These are phyloP conservation scores for Tylopilus balloui DNA, from an alignment of 768 basidiomycete genomes.

Conservation along the genomic window DNA sequence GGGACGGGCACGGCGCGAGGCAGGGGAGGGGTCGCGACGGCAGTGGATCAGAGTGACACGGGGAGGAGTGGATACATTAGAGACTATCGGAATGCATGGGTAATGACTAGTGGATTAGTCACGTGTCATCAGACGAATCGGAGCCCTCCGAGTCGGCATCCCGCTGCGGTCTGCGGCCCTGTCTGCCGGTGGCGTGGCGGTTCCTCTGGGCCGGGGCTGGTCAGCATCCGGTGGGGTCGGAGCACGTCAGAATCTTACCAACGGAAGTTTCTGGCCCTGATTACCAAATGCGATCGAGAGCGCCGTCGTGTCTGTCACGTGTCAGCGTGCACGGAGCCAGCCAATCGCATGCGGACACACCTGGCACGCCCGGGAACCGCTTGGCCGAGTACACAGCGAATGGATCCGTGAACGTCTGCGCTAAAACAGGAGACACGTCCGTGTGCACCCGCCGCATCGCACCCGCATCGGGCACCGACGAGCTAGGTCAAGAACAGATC, in stretches of 20 bases:
- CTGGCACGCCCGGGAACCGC: constrained; percentile 91
- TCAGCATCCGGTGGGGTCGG: constrained; percentile 21
- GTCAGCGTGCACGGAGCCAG: too few species aligned
- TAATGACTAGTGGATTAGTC: constrained; percentile 18
- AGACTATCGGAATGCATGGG: constrained; percentile 18
- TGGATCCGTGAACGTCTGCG: constrained; percentile 76
- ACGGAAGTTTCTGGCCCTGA: constrained; percentile 84
- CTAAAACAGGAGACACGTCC: constrained; percentile 69
- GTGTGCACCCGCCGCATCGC: constrained; percentile 63
- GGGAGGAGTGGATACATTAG: constrained; percentile 24
- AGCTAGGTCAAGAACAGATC: constrained; percentile 38
- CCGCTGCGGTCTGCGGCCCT: constrained; percentile 51
- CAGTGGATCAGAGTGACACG: constrained; percentile 19
- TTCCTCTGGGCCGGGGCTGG: constrained; percentile 56
- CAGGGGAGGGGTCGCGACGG: constrained; percentile 10
- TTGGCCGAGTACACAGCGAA: constrained; percentile 92
- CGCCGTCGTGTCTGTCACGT: constrained; percentile 72
- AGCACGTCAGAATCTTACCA: constrained; percentile 49
- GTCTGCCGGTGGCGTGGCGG: constrained; percentile 69
- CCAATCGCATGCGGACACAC: constrained; percentile 41
- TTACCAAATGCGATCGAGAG: constrained; percentile 85
- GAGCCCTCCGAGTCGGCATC: constrained; percentile 58
- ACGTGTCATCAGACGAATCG: constrained; percentile 62
- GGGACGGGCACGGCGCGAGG: constrained; percentile 25
- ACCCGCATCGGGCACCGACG: constrained; percentile 69